These are phyloP conservation scores for Albugo candida DNA, from an alignment of 352 stramenopile genomes.

Conservation along the genomic window DNA sequence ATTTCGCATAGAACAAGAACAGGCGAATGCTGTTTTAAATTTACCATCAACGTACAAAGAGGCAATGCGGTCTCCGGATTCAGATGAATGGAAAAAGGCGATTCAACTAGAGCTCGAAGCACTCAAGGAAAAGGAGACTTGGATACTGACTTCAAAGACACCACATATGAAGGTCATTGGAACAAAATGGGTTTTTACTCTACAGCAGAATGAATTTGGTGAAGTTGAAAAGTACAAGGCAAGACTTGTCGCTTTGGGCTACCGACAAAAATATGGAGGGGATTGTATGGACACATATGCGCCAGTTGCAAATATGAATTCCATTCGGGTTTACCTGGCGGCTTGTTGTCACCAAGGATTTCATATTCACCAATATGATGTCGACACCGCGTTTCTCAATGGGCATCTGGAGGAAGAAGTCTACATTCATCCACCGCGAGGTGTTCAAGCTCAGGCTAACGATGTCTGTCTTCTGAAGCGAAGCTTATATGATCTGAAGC, in stretches of 20 bases:
- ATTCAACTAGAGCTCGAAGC: slow-evolving; percentile 4
- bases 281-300: slow-evolving; percentile 13
- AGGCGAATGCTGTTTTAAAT: not conserved
- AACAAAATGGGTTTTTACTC: slow-evolving; percentile 6
- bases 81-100: slow-evolving; percentile 3
- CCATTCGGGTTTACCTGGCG: slow-evolving; percentile 10
- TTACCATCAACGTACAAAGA: not conserved
- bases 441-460: not conserved
- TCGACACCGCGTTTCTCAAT: slow-evolving; percentile 8
- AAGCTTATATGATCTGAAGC: slow-evolving; percentile 18
- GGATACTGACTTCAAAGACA: slow-evolving; percentile 1
- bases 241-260: slow-evolving; percentile 11
- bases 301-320: slow-evolving; percentile 9
- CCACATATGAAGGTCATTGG: slow-evolving; percentile 1
- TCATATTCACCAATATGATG: slow-evolving; percentile 9
- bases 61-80: not conserved
- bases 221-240: slow-evolving; percentile 13
- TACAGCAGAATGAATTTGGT: slow-evolving; percentile 3
- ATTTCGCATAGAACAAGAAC: no score
- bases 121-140: slow-evolving; percentile 8
- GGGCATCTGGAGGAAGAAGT: slow-evolving; percentile 4
- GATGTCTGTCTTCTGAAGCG: not conserved
- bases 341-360: slow-evolving; percentile 7
- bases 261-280: slow-evolving; percentile 7
- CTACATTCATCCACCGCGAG: slow-evolving; percentile 8